Evolutionary conservation across 2,329 filamentous ascomycete species (phyloP).

Genomic region (Gnomoniopsis smithogilvyi): DNA sequence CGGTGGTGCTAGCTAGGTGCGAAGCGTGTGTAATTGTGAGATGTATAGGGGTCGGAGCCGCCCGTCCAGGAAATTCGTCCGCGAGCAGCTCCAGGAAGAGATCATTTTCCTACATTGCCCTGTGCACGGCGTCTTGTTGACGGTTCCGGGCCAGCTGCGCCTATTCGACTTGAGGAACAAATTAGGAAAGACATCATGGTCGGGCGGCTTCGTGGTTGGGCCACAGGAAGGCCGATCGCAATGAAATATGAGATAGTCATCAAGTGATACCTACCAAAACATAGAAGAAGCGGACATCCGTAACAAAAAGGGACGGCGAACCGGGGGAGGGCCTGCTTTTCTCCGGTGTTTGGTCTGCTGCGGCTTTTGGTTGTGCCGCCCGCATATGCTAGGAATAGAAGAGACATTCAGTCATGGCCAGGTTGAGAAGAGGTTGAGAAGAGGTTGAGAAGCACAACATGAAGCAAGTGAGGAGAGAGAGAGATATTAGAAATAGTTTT

Average conservation of each 20-base stretch:
- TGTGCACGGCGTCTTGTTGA: neutral
- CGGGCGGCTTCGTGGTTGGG: neutral
- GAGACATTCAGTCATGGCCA: neutral
- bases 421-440: neutral
- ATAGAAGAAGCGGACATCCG: neutral
- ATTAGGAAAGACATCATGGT: neutral
- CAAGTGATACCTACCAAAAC: neutral
- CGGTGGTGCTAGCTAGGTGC: conserved; percentile 19
- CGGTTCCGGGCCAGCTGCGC: neutral
- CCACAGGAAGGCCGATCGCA: neutral
- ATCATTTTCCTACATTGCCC: neutral
- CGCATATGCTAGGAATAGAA: neutral
- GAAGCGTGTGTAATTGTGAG: neutral
- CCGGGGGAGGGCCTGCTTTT: neutral
- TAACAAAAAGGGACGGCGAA: neutral
- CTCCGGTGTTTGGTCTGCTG: neutral
- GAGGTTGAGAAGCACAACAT: neutral
- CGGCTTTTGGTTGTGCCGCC: neutral
- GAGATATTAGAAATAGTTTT: neutral
- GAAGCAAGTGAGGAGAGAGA: neutral
- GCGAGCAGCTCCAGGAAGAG: neutral
- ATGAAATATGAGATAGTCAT: neutral
- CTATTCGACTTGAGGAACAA: neutral
- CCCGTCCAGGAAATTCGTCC: neutral
- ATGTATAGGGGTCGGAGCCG: neutral